A percentile compares a stretch with the other conserved stretches of the same genome.
Evolutionary conservation across 2,329 filamentous ascomycete species (phyloP).

Genomic region (Capronia coronata): DNA sequence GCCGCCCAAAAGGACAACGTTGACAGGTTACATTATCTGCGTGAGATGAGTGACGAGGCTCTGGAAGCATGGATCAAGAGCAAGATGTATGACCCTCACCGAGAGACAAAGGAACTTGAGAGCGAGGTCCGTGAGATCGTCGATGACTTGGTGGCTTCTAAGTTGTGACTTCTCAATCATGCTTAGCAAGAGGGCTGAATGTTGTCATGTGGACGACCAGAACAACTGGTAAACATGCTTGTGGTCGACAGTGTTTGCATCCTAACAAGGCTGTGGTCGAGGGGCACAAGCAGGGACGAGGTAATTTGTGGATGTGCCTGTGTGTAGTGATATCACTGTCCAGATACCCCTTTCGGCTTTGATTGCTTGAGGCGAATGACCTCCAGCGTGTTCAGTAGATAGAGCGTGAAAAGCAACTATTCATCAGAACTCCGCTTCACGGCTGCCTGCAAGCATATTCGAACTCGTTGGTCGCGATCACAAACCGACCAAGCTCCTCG

Average conservation of each 20-base stretch:
- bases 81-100: conserved; percentile 46
- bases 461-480: background rate
- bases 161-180: conserved; percentile 11
- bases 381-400: background rate
- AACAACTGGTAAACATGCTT: too few relatives aligned
- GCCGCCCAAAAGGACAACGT: conserved; percentile 78
- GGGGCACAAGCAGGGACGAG: too few relatives aligned
- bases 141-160: conserved; percentile 13
- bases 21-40: conserved; percentile 42
- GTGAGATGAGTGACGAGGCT: conserved; percentile 38
- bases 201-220: too few relatives aligned
- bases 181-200: background rate
- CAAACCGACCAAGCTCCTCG: background rate
- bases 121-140: conserved; percentile 33
- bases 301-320: background rate
- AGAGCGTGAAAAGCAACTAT: too few relatives aligned
- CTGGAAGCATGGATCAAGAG: conserved; percentile 44
- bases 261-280: too few relatives aligned
- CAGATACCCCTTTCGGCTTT: background rate
- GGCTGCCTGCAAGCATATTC: too few relatives aligned
- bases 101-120: conserved; percentile 43
- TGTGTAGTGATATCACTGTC: background rate
- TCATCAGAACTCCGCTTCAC: too few relatives aligned
- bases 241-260: too few relatives aligned
- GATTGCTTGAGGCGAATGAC: too few relatives aligned